Conservation (phyloP, 139 green algal species). For the Coccomyxa sp. region DNA sequence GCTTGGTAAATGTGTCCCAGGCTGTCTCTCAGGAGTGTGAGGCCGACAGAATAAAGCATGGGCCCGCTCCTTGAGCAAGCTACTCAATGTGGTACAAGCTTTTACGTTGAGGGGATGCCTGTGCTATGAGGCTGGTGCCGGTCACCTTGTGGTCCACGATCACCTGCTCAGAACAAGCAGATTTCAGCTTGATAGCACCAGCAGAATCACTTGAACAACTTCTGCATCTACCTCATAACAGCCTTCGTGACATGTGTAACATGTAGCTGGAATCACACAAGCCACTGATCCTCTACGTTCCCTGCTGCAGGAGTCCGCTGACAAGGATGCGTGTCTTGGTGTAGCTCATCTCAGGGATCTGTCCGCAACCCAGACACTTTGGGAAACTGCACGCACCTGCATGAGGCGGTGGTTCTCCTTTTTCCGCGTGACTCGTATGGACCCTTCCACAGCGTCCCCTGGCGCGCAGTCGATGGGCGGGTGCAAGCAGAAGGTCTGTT, state of each 20-base stretch:
- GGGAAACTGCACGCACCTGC: constrained; percentile 42
- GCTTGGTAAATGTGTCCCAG: no score
- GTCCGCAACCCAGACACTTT: no score
- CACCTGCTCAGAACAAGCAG: neutral
- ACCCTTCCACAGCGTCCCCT: constrained; percentile 47
- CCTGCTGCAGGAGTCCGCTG: neutral
- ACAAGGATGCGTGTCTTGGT: no score
- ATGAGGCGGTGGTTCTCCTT: constrained; percentile 88
- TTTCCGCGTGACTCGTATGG: constrained; percentile 58
- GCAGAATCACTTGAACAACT: neutral
- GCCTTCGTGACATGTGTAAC: neutral
- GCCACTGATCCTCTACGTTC: neutral
- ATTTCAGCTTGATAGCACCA: neutral
- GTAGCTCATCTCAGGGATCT: no score
- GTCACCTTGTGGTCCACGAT: neutral
- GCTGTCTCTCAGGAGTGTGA: no score
- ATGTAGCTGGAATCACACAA: neutral
- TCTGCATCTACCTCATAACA: neutral
- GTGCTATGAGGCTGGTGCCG: neutral
- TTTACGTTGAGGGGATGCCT: neutral
- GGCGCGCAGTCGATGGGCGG: constrained; percentile 62
- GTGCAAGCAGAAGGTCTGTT: constrained; percentile 83
- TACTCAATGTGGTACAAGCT: constrained; percentile 3
- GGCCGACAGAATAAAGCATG: no score
- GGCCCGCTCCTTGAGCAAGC: no score